These are phyloP conservation scores for Solanum bulbocastanum DNA, from an alignment of 257 asterid genomes.

Conservation along the genomic window DNA sequence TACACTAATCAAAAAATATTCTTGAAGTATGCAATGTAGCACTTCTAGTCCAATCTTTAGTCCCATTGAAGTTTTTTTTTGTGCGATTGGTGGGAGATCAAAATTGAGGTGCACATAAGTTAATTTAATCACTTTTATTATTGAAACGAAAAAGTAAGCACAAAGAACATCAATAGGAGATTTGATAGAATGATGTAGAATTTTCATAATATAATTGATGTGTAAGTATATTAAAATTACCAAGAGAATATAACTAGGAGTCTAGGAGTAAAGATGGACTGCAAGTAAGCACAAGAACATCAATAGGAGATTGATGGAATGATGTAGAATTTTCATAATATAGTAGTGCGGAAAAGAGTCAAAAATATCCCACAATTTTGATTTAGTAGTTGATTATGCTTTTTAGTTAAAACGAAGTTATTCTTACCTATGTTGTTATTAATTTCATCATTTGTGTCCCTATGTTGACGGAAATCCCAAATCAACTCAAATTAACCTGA, in stretches of 20 bases:
- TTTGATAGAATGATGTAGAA: too few relatives aligned
- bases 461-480: accelerated
- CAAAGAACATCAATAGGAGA: not conserved
- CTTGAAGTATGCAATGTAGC: not conserved
- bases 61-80: not conserved
- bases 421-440: accelerated
- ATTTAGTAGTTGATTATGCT: too few relatives aligned
- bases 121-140: not conserved
- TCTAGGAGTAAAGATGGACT: not conserved
- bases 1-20: not conserved
- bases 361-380: too few relatives aligned
- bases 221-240: not conserved
- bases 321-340: not conserved
- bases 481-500: too few relatives aligned
- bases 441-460: too few relatives aligned
- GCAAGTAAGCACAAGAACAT: not conserved
- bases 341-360: too few relatives aligned
- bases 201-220: not conserved
- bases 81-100: not conserved
- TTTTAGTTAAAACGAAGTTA: too few relatives aligned
- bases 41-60: not conserved
- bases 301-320: not conserved
- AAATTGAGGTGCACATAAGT: not conserved
- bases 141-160: not conserved
- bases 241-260: not conserved